phyloP scores from a whole-genome alignment of 805 yeast species.

The Kregervanrija pseudodelftensis region DNA sequence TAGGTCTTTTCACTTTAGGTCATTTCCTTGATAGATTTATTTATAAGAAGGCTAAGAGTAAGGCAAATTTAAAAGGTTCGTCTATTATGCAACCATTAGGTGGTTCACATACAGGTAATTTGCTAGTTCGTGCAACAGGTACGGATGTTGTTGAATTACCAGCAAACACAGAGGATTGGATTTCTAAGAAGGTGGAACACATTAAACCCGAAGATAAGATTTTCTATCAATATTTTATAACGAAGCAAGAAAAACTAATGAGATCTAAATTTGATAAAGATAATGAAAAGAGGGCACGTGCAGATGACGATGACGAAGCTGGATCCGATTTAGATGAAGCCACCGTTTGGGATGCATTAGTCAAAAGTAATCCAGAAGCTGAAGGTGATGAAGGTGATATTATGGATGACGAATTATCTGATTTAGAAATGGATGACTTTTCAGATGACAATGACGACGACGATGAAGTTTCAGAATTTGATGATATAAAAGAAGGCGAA shows the following conservation, averaged over 20 bases:
- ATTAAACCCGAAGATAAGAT: slow-evolving; percentile 84
- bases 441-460: slow-evolving; percentile 28
- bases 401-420: slow-evolving; percentile 30
- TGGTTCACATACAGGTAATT: slow-evolving; percentile 67
- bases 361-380: slow-evolving; percentile 49
- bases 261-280: slow-evolving; percentile 37
- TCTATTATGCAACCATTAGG: slow-evolving; percentile 98
- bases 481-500: slow-evolving; percentile 22
- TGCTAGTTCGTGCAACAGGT: slow-evolving; percentile 58
- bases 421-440: slow-evolving; percentile 33
- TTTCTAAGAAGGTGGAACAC: slow-evolving; percentile 50
- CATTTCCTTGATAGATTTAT: slow-evolving; percentile 96
- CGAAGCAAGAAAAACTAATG: slow-evolving; percentile 41
- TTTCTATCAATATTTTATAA: slow-evolving; percentile 76
- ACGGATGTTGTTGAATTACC: slow-evolving; percentile 39
- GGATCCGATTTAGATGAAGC: slow-evolving; percentile 48
- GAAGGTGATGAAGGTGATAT: slow-evolving; percentile 37
- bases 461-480: slow-evolving; percentile 16
- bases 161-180: slow-evolving; percentile 83
- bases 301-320: slow-evolving; percentile 29
- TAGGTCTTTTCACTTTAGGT: slow-evolving; percentile 77
- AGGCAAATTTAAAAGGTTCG: slow-evolving; percentile 66
- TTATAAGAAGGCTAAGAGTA: slow-evolving; percentile 83
- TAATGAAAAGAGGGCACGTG: slow-evolving; percentile 37
- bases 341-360: slow-evolving; percentile 52